Conservation (phyloP, 768 basidiomycete species). For the Xerocomus spinulosus region DNA sequence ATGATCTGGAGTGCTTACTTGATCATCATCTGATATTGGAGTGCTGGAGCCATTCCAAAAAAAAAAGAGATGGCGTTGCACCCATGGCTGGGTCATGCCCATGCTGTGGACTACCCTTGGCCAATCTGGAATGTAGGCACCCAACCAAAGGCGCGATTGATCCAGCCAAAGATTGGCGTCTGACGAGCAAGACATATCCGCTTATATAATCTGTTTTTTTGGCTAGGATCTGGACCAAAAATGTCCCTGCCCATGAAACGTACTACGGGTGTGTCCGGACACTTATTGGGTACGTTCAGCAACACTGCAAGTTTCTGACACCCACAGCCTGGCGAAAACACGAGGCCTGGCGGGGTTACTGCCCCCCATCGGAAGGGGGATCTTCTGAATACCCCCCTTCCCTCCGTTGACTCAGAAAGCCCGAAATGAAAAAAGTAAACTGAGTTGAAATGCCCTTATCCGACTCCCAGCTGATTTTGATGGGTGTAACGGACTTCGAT, state of each 20-base stretch:
- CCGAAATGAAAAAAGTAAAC: conserved; percentile 24
- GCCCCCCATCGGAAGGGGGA: conserved; percentile 7
- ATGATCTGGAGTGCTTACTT: conserved; percentile 5
- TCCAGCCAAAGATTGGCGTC: too few species aligned
- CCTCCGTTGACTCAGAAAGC: conserved; percentile 21
- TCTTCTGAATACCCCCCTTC: conserved; percentile 8
- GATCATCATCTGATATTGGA: too few species aligned
- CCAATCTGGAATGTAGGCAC: too few species aligned
- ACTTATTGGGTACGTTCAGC: conserved; percentile 3
- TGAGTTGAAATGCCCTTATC: conserved; percentile 23
- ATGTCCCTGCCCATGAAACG: conserved; percentile 15
- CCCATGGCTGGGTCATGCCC: background rate
- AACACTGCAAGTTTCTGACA: conserved; percentile 3
- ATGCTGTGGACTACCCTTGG: background rate
- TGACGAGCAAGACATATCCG: too few species aligned
- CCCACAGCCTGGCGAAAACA: conserved; percentile 24
- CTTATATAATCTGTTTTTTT: too few species aligned
- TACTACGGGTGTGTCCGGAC: conserved; percentile 12
- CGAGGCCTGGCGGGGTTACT: conserved; percentile 16
- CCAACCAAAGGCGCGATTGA: too few species aligned
- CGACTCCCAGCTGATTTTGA: conserved; percentile 12
- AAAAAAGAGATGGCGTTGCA: background rate
- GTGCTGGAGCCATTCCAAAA: too few species aligned
- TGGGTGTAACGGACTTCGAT: conserved; percentile 22
- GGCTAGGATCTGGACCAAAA: conserved; percentile 14